phyloP scores from a whole-genome alignment of 495 filamentous ascomycete genomes.

The Pseudotulostoma volvatum region DNA sequence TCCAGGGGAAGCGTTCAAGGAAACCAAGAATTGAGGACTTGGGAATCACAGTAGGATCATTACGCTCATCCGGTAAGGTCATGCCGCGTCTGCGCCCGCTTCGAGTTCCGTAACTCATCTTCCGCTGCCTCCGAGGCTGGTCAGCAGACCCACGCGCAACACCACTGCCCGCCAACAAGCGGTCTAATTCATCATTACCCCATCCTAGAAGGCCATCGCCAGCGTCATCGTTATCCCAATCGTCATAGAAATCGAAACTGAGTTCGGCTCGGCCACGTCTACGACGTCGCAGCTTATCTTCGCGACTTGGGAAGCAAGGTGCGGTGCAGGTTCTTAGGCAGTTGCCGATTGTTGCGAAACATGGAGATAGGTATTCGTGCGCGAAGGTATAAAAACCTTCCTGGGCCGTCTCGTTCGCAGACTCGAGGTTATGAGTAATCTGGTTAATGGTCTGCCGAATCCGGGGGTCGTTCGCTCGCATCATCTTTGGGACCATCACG shows the following conservation, averaged over 20 bases:
- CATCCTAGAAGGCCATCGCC: slow-evolving; percentile 50
- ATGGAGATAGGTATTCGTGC: slow-evolving; percentile 71
- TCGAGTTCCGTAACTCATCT: slow-evolving; percentile 79
- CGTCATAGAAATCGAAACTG: slow-evolving; percentile 95
- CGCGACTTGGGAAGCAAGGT: slow-evolving; percentile 54
- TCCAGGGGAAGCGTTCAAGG: slow-evolving; percentile 67
- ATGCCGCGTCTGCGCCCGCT: slow-evolving; percentile 47
- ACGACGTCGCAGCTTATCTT: slow-evolving; percentile 55
- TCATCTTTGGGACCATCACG: slow-evolving; percentile 18
- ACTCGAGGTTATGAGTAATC: slow-evolving; percentile 80
- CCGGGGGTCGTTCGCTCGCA: slow-evolving; percentile 72
- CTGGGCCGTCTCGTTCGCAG: slow-evolving; percentile 80
- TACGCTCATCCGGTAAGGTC: slow-evolving; percentile 38
- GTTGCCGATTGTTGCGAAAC: slow-evolving; percentile 46
- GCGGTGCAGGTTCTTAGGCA: slow-evolving; percentile 54
- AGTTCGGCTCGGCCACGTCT: slow-evolving; percentile 57
- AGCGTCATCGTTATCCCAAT: slow-evolving; percentile 71
- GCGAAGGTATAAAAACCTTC: slow-evolving; percentile 76
- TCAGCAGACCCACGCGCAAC: slow-evolving; percentile 30
- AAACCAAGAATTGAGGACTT: slow-evolving; percentile 77
- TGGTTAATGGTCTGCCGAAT: slow-evolving; percentile 88
- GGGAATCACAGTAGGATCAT: slow-evolving; percentile 84
- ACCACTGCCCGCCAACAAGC: slow-evolving; percentile 64
- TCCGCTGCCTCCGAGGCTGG: slow-evolving; percentile 56
- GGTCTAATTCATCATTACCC: slow-evolving; percentile 76